Base-by-base conservation (phyloP, 768 basidiomycete species). In the Galerina sulciceps region DNA sequence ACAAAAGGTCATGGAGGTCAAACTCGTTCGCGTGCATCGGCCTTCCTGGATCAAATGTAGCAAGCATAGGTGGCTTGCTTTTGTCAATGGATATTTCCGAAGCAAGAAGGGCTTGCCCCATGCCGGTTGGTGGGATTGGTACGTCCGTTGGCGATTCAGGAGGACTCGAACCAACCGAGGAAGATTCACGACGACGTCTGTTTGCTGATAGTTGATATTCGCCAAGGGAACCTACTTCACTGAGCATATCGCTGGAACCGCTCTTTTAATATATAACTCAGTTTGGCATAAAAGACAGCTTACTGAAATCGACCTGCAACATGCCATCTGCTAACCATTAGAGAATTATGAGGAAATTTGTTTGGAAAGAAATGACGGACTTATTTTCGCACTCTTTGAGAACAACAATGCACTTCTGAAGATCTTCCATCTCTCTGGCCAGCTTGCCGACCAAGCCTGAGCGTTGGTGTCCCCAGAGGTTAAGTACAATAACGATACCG, bases 171-270 rank as follows among this genome's bases (percentile, higher is more conserved):
- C 26, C 51, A 10, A 9, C 38, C 9, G 23, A 41, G 3, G 35
- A 20, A 41, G 40, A 23, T 23, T 42, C 15, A 6, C 51, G 37
- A 3, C 17, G 51, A 8, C 40, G 22, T 20, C 40, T 52, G 10
- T 11, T 23, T 20, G 18, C 20, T 26, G 48, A 34, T 10, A 42
- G 35, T 47, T 44, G 26, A 9, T 83, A 75, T 8, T 85, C 81
- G 11, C 81, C 81, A 8, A 84, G 80, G 1, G 78, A 80, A 17
- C 84, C 83, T 1, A 88, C 74, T 55, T 85, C 86, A 55, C 80
- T 82, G 34, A 88, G 67, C 53, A 88, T 77, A 60, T 88, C 85
- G 80, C 86, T 87, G 60, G 26, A 31, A 31, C 8, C 8, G 26
- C 26, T 31, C 26, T 37, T 17, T 22, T 50, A 38, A 31, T 4